Evolutionary conservation across 768 basidiomycete species (phyloP).

Genomic region (Agrocybe praecox): DNA sequence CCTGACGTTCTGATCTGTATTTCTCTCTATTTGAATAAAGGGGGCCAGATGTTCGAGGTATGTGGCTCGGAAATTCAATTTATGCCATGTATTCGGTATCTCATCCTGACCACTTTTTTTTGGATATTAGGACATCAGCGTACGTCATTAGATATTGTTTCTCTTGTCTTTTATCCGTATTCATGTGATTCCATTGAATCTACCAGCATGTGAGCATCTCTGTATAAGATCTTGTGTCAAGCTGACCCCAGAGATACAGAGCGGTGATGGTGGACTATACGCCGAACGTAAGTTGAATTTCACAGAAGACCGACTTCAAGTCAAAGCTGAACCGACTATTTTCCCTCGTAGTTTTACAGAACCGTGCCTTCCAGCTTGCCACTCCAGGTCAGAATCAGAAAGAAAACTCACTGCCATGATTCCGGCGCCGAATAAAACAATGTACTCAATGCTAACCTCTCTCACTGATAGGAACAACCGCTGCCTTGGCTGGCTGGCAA

Average conservation of each 20-base stretch:
- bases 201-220: conserved; percentile 35
- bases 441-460: background rate
- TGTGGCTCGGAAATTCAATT: conserved; percentile 1
- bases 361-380: conserved; percentile 70
- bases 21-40: conserved; percentile 9
- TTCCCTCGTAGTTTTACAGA: conserved; percentile 54
- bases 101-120: background rate
- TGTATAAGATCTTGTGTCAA: background rate
- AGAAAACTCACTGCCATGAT: no score
- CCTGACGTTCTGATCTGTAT: background rate
- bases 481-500: conserved; percentile 55
- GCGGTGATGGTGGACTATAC: conserved; percentile 71
- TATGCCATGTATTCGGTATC: no score
- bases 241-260: conserved; percentile 34
- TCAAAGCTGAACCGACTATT: no score
- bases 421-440: no score
- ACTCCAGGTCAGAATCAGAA: conserved; percentile 41
- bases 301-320: background rate
- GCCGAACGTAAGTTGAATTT: conserved; percentile 49
- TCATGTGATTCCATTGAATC: background rate
- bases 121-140: conserved; percentile 57
- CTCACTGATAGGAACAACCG: conserved; percentile 39
- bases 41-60: conserved; percentile 60
- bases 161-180: background rate
- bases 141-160: conserved; percentile 29